These are phyloP conservation scores for Trichoderma afroharzianum DNA, from an alignment of 2,329 filamentous ascomycete species.

Conservation along the genomic window DNA sequence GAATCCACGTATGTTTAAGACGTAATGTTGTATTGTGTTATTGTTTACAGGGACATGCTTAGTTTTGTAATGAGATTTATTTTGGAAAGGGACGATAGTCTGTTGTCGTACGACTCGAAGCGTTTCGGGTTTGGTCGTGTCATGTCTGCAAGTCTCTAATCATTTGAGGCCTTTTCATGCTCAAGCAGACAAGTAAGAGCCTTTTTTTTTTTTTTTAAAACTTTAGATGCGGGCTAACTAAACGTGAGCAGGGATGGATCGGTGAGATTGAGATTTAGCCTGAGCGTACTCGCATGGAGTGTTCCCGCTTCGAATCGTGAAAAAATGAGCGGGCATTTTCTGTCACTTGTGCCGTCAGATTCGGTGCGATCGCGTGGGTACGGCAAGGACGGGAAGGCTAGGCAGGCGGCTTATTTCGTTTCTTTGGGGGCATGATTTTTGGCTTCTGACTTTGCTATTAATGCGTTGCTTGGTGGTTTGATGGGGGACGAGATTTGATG, in stretches of 20 bases:
- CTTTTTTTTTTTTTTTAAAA: too few relatives aligned
- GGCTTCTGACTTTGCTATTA: neutral
- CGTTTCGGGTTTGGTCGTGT: neutral
- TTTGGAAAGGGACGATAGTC: neutral
- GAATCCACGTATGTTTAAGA: neutral
- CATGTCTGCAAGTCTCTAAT: neutral
- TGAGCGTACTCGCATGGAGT: neutral
- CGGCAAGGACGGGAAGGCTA: neutral
- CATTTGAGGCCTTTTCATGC: neutral
- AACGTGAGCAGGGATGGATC: neutral
- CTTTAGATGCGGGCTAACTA: neutral
- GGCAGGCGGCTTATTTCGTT: neutral
- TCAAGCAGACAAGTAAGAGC: neutral
- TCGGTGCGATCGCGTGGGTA: neutral
- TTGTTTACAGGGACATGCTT: neutral
- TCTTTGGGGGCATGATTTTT: neutral
- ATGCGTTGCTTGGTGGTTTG: neutral
- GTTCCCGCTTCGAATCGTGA: neutral
- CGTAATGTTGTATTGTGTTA: neutral
- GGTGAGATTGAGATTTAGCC: neutral
- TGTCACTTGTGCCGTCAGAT: neutral
- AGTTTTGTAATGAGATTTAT: neutral
- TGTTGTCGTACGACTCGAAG: neutral
- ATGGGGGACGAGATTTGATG: neutral
- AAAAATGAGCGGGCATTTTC: neutral